A percentile compares a stretch with the other conserved stretches of the same genome.
Conservation (phyloP, 2,329 filamentous ascomycete species). For the Microcyclospora pomicola region DNA sequence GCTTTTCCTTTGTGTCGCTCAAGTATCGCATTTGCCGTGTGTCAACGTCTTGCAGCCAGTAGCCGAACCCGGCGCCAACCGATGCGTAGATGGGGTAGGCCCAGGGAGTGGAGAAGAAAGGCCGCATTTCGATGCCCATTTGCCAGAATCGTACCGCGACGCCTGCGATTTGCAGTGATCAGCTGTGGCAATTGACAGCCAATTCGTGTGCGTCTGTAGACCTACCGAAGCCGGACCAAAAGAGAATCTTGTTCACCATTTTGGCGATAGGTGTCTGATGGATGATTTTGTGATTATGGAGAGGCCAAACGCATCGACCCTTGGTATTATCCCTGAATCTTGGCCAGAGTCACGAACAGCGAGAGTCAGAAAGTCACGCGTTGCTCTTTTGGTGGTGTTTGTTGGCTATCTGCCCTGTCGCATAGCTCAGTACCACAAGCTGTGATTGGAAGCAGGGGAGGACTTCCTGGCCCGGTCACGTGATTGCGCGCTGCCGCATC, state of each 20-base stretch:
- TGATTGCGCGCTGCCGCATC: too few relatives aligned
- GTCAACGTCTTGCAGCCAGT: slow-evolving; percentile 90
- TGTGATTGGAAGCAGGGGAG: too few relatives aligned
- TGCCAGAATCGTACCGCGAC: slow-evolving; percentile 88
- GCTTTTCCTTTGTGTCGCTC: slow-evolving; percentile 59
- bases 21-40: slow-evolving; percentile 65
- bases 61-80: slow-evolving; percentile 82
- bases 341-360: neutral
- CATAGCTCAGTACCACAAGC: too few relatives aligned
- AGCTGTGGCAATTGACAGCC: too few relatives aligned
- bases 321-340: neutral
- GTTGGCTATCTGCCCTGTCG: too few relatives aligned
- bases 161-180: slow-evolving; percentile 41
- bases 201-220: slow-evolving; percentile 4
- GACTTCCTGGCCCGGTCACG: too few relatives aligned
- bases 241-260: slow-evolving; percentile 50
- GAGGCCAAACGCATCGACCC: neutral
- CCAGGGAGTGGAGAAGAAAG: slow-evolving; percentile 72
- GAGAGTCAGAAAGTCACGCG: too few relatives aligned
- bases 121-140: slow-evolving; percentile 95
- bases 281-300: neutral
- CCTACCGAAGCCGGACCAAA: slow-evolving; percentile 85
- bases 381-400: too few relatives aligned
- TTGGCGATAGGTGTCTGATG: slow-evolving; percentile 6
- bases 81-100: slow-evolving; percentile 84